Evolutionary conservation across 192 early-diverging fungal species (phyloP).

Genomic region (Entophlyctis luteolus): DNA sequence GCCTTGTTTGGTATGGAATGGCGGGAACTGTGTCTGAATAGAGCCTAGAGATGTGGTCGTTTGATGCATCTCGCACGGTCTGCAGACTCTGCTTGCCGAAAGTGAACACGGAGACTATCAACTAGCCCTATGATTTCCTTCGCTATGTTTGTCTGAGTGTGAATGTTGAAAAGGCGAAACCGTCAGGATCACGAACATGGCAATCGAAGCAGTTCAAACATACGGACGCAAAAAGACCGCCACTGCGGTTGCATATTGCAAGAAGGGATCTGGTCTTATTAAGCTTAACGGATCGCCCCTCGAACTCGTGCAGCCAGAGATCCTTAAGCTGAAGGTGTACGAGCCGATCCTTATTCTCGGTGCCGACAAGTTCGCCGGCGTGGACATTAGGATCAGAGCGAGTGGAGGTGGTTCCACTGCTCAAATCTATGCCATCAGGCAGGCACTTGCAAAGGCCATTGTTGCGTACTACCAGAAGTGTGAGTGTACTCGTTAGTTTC

Average conservation of each 20-base stretch:
- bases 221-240: slow-evolving; percentile 96
- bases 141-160: too few species aligned
- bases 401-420: slow-evolving; percentile 96
- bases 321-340: slow-evolving; percentile 96
- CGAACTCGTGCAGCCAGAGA: slow-evolving; percentile 93
- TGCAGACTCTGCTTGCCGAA: too few species aligned
- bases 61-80: too few species aligned
- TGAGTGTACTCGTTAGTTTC: too few species aligned
- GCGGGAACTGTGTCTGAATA: too few species aligned
- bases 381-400: slow-evolving; percentile 96
- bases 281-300: slow-evolving; percentile 96
- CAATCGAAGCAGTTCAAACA: slow-evolving; percentile 69
- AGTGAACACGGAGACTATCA: too few species aligned
- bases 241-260: slow-evolving; percentile 98
- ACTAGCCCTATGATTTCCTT: too few species aligned
- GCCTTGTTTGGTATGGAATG: too few species aligned
- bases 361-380: slow-evolving; percentile 91
- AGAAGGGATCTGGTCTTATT: slow-evolving; percentile 94
- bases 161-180: too few species aligned
- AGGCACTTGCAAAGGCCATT: slow-evolving; percentile 98
- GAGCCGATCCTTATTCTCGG: slow-evolving; percentile 95
- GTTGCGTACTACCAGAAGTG: slow-evolving; percentile 99
- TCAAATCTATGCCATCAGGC: slow-evolving; percentile 96
- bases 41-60: too few species aligned
- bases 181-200: too few species aligned